Evolutionary conservation across 768 basidiomycete genomes (phyloP), one percentile per base, ranked within the genome.

Genomic region (Cubamyces sp.): DNA sequence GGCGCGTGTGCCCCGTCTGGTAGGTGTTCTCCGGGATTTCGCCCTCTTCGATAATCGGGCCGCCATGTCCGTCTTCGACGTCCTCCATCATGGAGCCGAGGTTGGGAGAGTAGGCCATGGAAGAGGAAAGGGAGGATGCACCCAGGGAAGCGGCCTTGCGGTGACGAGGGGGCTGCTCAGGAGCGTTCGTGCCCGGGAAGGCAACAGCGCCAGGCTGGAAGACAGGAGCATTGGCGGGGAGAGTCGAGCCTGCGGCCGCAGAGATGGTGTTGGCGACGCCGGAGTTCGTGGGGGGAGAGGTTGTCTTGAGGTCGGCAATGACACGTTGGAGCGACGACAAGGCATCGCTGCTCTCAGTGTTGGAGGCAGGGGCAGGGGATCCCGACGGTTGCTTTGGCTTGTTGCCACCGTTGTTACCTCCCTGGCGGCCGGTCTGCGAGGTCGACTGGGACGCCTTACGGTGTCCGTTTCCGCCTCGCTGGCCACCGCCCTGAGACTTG

Each of bases 271-370:
- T 65, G 39, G 75, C 71, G 52, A 77, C 80, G 61, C 70, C 77
- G 43, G 75, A 67, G 68, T 75, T 83, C 70, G 78, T 84, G 54
- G 85, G 79, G 52, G 91, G 86, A 55, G 92, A 87, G 3, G 92
- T 83, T 18, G 90, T 88, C 82, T 94, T 96, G 65, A 97, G 81
- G 74, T 98, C 95, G 58, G 91, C 91, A 68, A 98, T 98, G 74
- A 97, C 90, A 60, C 92, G 87, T 71, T 98, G 94, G 55, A 98
- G 84, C 28, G 92, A 93, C 62, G 90, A 90, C 61, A 94, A 79
- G 18, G 90, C 92, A 73, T 90, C 89, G 71, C 90, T 92, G 21
- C 85, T 83, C 66, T 92, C 89, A 39, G 80, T 80, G 64, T 75
- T 78, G 64, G 83, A 78, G 47, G 73, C 73, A 62, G 84, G 82